A percentile compares a stretch with the other conserved stretches of the same genome.
phyloP scores from a whole-genome alignment of 2,329 filamentous ascomycete genomes.

The Sclerotinia sclerotiorum region DNA sequence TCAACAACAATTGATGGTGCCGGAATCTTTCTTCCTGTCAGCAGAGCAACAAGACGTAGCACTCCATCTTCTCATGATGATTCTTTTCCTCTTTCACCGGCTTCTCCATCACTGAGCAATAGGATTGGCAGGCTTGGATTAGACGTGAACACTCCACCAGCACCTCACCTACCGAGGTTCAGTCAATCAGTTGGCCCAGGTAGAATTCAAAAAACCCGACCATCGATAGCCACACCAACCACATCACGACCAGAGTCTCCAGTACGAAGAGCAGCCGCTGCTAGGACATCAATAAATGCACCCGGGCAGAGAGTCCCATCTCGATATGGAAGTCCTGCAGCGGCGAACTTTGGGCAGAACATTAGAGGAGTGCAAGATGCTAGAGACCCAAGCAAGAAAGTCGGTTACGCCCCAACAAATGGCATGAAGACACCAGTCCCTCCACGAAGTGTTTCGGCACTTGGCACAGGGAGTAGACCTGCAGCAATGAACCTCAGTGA shows the following conservation, averaged over 20 bases:
- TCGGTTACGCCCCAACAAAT: slow-evolving; percentile 46
- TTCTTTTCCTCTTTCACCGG: slow-evolving; percentile 65
- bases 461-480: slow-evolving; percentile 46
- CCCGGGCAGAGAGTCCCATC: slow-evolving; percentile 53
- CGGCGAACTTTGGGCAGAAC: slow-evolving; percentile 63
- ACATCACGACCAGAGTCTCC: slow-evolving; percentile 76
- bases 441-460: slow-evolving; percentile 59
- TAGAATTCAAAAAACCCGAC: slow-evolving; percentile 65
- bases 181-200: slow-evolving; percentile 83
- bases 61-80: slow-evolving; percentile 54
- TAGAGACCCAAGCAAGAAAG: slow-evolving; percentile 60
- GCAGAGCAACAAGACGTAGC: slow-evolving; percentile 72
- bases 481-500: slow-evolving; percentile 51
- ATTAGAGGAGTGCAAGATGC: slow-evolving; percentile 54
- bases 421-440: slow-evolving; percentile 52
- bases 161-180: slow-evolving; percentile 71
- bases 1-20: slow-evolving; percentile 73
- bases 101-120: slow-evolving; percentile 56
- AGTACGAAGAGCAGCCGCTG: slow-evolving; percentile 63
- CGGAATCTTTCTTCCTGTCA: slow-evolving; percentile 89
- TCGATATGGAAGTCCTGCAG: slow-evolving; percentile 62
- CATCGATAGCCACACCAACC: slow-evolving; percentile 67
- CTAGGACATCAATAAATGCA: slow-evolving; percentile 56
- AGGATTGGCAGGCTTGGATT: slow-evolving; percentile 50
- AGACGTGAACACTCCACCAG: slow-evolving; percentile 62